Evolutionary conservation across 2,329 filamentous ascomycete species (phyloP).

Genomic region (Coccinonectria pachysandricola): DNA sequence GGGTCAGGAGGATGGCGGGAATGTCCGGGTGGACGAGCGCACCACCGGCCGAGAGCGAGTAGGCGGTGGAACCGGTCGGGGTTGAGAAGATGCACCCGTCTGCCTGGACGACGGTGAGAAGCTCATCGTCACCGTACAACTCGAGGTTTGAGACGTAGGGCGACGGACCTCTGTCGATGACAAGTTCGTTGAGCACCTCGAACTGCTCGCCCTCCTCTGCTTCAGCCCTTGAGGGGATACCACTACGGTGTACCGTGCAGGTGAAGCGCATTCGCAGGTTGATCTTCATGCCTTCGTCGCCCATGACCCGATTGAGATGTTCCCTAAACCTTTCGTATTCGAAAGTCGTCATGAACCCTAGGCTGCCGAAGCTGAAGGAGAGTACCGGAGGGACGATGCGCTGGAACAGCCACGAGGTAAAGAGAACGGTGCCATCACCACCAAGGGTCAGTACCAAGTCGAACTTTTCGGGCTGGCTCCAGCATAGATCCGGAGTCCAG

Average conservation of each 20-base stretch:
- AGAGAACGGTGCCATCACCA: slow-evolving; percentile 78
- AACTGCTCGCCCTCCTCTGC: slow-evolving; percentile 89
- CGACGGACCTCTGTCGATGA: slow-evolving; percentile 93
- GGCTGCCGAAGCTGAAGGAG: slow-evolving; percentile 72
- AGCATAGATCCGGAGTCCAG: slow-evolving; percentile 95
- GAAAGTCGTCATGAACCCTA: slow-evolving; percentile 84
- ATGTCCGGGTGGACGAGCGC: slow-evolving; percentile 95
- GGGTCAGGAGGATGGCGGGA: slow-evolving; percentile 89
- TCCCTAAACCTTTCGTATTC: slow-evolving; percentile 81
- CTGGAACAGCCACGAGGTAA: slow-evolving; percentile 88
- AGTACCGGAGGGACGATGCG: slow-evolving; percentile 76
- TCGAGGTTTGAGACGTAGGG: slow-evolving; percentile 96
- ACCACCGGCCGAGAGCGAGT: slow-evolving; percentile 90
- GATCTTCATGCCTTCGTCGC: slow-evolving; percentile 89
- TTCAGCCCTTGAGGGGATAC: slow-evolving; percentile 43
- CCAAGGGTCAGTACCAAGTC: slow-evolving; percentile 85
- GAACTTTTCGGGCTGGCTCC: slow-evolving; percentile 87
- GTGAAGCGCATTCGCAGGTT: slow-evolving; percentile 98
- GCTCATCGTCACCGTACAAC: slow-evolving; percentile 88
- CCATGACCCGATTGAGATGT: slow-evolving; percentile 83
- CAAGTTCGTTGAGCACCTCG: slow-evolving; percentile 94
- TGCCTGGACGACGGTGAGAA: slow-evolving; percentile 90
- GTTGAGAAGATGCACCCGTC: slow-evolving; percentile 98
- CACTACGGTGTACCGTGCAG: slow-evolving; percentile 84
- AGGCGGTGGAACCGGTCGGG: slow-evolving; percentile 88